Base-by-base conservation (phyloP, 208 protist genomes). In the Acanthamoeba pearcei region DNA sequence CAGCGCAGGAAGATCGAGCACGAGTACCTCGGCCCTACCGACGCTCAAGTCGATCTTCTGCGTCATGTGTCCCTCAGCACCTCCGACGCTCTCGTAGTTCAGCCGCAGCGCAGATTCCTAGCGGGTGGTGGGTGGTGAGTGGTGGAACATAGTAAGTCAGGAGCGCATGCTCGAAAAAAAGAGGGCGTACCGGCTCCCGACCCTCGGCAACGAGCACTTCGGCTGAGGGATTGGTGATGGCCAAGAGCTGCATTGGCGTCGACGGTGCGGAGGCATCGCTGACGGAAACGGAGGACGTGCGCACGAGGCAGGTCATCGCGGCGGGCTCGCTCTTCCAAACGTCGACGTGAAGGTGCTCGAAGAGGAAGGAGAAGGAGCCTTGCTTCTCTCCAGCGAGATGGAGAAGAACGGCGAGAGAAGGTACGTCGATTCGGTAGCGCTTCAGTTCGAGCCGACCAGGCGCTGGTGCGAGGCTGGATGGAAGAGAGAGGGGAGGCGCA, bases 41-140 rank as follows among this genome's bases (percentile, higher is more conserved):
- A 76, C 4, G 68, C n/a, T 38, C 68, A 76, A 76, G 68, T 76
- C 68, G n/a, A 76, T 76, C 68, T 76, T 76, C 68, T 76, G 68
- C 68, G 68, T 76, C 68, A 42, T 76, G n/a, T 76, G 68, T 32
- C 68, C 68, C 68, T 76, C 68, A 42, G 68, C 68, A 42, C 68
- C 19, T 35, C 68, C 68, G 13, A 38, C 68, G 17, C 27, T 32
- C 27, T 76, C 68, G 32, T 76, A 76, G 68, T 76, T 29, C 27
- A 76, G 68, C 27, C 68, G 68, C 68, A 76, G 68, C 13, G 68
- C 68, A 76, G 68, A 42, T 76, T 32, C 68, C 68, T 76, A n/a
- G n/a, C 1, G 68, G 27, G 38, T 38, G 38, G 27, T 38, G 68
- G 27, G 38, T 38, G 38, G 27, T 38, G 68, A 15, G 27, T 29